Evolutionary conservation across 345 rosid species (phyloP), one percentile per base, ranked within the genome.

Genomic region (Citrus hindsii): DNA sequence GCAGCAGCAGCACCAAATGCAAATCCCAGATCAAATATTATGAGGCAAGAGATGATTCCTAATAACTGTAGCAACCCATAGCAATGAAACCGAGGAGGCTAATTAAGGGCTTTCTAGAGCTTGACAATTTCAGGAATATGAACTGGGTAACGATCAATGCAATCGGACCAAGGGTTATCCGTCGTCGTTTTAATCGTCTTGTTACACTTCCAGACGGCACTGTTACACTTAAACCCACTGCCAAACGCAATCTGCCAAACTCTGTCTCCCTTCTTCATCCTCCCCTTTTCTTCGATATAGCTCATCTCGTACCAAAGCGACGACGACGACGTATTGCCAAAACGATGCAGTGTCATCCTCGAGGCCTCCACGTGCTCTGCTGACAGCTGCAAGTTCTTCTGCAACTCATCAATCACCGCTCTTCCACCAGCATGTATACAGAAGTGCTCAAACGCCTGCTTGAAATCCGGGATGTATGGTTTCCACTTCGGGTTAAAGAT

Each of bases 341-440:
- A 93, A 19, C 97, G 82, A 74, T 92, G 94, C 2, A 94, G 83
- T 18, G 98, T 79, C 98, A 93, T 94, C 84, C 93, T 88, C 0
- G 93, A 94, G 0, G 98, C 98, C 65, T 94, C 98, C 9, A 93
- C 95, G 60, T 94, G 92, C 77, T 88, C 90, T 7, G 82, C 85
- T 7, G 92, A 85, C 5, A 94, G 83, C 84, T 91, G 89, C 21
- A 94, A 87, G 83, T 87, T 90, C 94, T 88, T 90, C 63, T 92
- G 93, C 1, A 94, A 82, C 79, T 88, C 97, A 53, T 93, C 98
- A 28, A 94, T 90, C 24, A 94, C 98, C 0, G 97, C 98, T 67
- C 95, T 85, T 8, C 98, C 98, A 9, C 98, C 98, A 0, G 98
- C 98, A 64, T 94, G 98, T 76, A 94, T 91, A 80, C 98, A 93